phyloP scores from a whole-genome alignment of 305 asterid genomes.

The Solanum chacoense region DNA sequence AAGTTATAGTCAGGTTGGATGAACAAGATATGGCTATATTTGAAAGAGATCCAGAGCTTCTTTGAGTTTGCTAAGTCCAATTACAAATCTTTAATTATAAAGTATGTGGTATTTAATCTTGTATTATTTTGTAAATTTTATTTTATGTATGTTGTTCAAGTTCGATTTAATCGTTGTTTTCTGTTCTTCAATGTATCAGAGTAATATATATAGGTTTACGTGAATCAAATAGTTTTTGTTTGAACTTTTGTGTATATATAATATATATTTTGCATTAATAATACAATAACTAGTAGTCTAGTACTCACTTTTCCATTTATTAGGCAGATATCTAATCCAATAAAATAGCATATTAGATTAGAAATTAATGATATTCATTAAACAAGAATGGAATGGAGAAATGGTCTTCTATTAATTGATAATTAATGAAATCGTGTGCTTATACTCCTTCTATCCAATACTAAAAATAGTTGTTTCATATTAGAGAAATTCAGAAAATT shows the following conservation, averaged over 20 bases:
- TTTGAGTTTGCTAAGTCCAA: not conserved
- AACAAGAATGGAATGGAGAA: not conserved
- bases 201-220: not conserved
- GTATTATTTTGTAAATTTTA: too few relatives aligned
- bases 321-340: not conserved
- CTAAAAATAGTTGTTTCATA: too few relatives aligned
- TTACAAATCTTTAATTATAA: not conserved
- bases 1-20: not conserved
- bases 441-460: not conserved
- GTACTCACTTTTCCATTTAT: too few relatives aligned
- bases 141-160: too few relatives aligned
- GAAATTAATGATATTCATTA: not conserved
- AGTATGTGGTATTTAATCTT: too few relatives aligned
- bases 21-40: not conserved
- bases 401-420: not conserved
- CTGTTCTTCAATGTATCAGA: not conserved
- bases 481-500: too few relatives aligned
- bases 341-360: not conserved
- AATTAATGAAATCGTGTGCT: not conserved
- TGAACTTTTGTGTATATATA: too few relatives aligned
- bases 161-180: not conserved
- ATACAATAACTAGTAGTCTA: not conserved
- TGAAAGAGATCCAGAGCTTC: not conserved
- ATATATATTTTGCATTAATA: too few relatives aligned
- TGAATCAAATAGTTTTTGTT: too few relatives aligned